Conservation (phyloP, 176 grass and related monocot genomes). For the Chloris gayana region DNA sequence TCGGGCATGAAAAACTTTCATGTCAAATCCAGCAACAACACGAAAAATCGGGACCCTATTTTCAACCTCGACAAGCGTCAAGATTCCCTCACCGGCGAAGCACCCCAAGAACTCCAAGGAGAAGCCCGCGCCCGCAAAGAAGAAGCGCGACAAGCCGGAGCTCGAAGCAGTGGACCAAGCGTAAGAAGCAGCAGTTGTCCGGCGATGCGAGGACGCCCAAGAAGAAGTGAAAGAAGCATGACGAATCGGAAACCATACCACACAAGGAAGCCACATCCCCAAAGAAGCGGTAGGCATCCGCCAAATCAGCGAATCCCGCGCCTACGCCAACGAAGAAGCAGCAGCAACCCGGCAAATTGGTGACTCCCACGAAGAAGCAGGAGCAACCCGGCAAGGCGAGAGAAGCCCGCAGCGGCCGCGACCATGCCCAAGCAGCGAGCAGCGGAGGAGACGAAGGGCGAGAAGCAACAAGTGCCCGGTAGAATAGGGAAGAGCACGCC, state of each 20-base stretch:
- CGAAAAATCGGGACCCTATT: too few relatives aligned
- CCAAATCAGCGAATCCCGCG: too few relatives aligned
- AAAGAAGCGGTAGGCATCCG: too few relatives aligned
- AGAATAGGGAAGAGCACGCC: neutral
- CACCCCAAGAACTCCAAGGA: constrained; percentile 9
- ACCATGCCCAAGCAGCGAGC: neutral
- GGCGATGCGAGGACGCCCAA: neutral
- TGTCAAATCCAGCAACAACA: too few relatives aligned
- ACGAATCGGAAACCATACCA: too few relatives aligned
- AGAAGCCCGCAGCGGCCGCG: constrained; percentile 14
- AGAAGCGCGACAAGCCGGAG: constrained; percentile 3
- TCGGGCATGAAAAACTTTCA: too few relatives aligned
- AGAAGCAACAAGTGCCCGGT: neutral
- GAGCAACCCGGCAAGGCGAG: too few relatives aligned
- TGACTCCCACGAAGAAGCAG: too few relatives aligned
- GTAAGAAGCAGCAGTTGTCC: constrained; percentile 26
- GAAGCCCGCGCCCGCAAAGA: constrained; percentile 25
- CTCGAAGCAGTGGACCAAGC: constrained; percentile 4
- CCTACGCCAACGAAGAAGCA: constrained; percentile 13
- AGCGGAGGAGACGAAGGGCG: constrained; percentile 8
- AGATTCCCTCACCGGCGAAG: neutral
- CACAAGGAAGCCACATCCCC: too few relatives aligned
- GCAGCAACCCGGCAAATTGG: too few relatives aligned
- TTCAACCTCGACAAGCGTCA: too few relatives aligned
- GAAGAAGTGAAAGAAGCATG: constrained; percentile 34